Conservation (phyloP, 345 rosid species). For the Eucalyptus curtisii region DNA sequence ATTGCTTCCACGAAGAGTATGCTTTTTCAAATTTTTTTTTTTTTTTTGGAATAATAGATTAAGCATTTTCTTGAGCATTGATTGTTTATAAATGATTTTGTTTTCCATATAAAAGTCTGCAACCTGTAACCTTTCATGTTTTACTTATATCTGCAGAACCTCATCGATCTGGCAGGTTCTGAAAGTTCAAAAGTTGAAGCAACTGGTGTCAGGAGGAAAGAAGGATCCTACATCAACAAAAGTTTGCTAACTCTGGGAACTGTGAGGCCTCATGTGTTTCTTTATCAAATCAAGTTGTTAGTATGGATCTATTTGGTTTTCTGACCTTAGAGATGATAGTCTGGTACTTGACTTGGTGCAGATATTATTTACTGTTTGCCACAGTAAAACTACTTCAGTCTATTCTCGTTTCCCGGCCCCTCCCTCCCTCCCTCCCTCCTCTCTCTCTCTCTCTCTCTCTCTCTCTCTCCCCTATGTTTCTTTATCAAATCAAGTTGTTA, state of each 20-base stretch:
- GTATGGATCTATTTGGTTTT: neutral
- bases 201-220: conserved; percentile 86
- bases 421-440: neutral
- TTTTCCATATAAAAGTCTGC: neutral
- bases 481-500: neutral
- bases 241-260: conserved; percentile 98
- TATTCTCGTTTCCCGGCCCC: neutral
- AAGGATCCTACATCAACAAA: conserved; percentile 97
- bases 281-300: neutral
- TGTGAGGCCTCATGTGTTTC: conserved; percentile 37
- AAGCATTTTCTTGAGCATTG: neutral
- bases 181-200: conserved; percentile 99
- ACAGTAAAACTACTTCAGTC: neutral
- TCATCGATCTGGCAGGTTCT: conserved; percentile 99
- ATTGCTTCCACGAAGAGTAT: neutral
- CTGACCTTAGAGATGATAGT: neutral
- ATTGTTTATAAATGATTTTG: neutral
- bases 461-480: neutral
- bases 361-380: neutral
- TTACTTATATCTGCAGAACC: conserved; percentile 78
- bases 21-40: neutral
- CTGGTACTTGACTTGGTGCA: neutral
- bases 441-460: neutral
- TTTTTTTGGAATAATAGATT: neutral
- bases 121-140: conserved; percentile 14